Percentiles rank a stretch among this genome's conserved stretches.
phyloP scores from a whole-genome alignment of 805 yeast genomes.

The Kluyveromyces siamensis region DNA sequence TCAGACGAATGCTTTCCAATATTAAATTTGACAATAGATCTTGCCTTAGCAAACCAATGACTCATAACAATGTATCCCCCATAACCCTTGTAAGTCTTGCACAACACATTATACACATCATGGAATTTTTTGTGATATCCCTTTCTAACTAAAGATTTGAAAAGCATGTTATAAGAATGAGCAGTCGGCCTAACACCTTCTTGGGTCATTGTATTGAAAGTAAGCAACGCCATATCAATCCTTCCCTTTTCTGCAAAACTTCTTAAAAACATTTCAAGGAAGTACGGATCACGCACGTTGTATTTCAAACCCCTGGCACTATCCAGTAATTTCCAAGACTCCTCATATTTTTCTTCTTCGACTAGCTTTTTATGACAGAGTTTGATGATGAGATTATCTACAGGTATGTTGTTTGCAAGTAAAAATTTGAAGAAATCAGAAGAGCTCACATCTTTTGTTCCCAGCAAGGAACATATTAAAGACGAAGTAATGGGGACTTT shows the following conservation, averaged over 20 bases:
- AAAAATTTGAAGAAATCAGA: constrained; percentile 18
- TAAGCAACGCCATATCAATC: constrained; percentile 28
- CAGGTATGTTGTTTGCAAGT: constrained; percentile 16
- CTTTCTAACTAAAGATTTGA: constrained; percentile 28
- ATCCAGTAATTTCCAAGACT: constrained; percentile 25
- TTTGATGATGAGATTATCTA: constrained; percentile 19
- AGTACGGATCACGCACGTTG: constrained; percentile 8
- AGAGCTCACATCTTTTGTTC: constrained; percentile 12
- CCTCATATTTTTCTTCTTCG: constrained; percentile 18
- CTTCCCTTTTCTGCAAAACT: constrained; percentile 27
- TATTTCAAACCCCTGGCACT: constrained; percentile 9
- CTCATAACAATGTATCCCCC: constrained; percentile 11
- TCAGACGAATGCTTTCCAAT: constrained; percentile 1
- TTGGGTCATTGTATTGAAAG: constrained; percentile 21
- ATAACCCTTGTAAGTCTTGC: constrained; percentile 12
- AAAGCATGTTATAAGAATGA: constrained; percentile 27
- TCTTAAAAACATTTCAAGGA: constrained; percentile 26
- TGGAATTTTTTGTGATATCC: constrained; percentile 26
- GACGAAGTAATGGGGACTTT: constrained; percentile 26
- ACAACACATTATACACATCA: constrained; percentile 18
- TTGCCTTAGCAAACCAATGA: constrained; percentile 18
- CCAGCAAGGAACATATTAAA: constrained; percentile 21
- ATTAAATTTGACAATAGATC: constrained; percentile 21
- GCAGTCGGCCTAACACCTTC: constrained; percentile 25
- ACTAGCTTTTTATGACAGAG: constrained; percentile 21